These are phyloP conservation scores for Kalaharituber pfeilii DNA, from an alignment of 2,329 filamentous ascomycete genomes.

Conservation along the genomic window DNA sequence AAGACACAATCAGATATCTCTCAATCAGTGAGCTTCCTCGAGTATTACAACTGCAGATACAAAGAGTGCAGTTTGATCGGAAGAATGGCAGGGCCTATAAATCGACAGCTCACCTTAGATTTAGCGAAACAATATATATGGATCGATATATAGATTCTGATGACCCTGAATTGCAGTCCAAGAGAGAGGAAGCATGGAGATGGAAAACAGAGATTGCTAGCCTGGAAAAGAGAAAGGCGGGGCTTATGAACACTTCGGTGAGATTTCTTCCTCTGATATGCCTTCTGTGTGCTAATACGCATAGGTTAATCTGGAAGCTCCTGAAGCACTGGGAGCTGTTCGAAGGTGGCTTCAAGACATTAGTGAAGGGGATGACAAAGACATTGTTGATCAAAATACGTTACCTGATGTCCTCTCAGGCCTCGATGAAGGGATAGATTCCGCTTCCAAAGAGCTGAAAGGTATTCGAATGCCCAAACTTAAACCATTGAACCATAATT, in stretches of 20 bases:
- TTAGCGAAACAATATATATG: slow-evolving; percentile 69
- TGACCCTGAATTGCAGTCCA: slow-evolving; percentile 41
- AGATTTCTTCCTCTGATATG: neutral
- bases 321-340: slow-evolving; percentile 20
- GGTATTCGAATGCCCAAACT: neutral
- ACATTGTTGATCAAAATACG: neutral
- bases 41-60: slow-evolving; percentile 75
- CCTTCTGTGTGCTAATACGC: neutral
- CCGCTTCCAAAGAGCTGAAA: neutral
- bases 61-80: slow-evolving; percentile 57
- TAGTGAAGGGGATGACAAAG: slow-evolving; percentile 28
- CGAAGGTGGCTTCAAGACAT: slow-evolving; percentile 32
- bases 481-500: neutral
- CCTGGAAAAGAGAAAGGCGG: slow-evolving; percentile 31
- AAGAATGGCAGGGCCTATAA: slow-evolving; percentile 45
- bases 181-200: slow-evolving; percentile 55
- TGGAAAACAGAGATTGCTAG: slow-evolving; percentile 47
- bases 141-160: slow-evolving; percentile 69
- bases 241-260: neutral
- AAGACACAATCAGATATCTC: slow-evolving; percentile 44
- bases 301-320: slow-evolving; percentile 14
- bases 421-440: neutral
- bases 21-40: slow-evolving; percentile 64
- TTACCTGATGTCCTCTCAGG: neutral
- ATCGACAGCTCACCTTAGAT: slow-evolving; percentile 56